Evolutionary conservation across 148 eudicot genomes (phyloP).

Genomic region (Pouteria glomerata): DNA sequence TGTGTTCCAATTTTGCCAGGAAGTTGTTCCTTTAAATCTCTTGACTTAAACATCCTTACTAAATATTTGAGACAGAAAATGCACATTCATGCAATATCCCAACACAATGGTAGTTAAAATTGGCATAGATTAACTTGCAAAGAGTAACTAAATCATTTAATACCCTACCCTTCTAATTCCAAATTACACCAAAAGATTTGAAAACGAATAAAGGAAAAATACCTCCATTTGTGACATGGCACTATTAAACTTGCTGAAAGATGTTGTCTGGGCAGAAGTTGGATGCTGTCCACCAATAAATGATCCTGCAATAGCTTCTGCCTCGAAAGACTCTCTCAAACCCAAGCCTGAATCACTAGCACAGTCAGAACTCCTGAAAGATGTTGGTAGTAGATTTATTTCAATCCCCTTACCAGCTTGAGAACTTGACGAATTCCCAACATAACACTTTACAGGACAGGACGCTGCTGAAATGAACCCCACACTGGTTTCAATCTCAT

Average conservation of each 20-base stretch:
- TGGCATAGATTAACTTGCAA: neutral
- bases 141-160: neutral
- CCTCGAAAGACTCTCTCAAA: conserved; percentile 41
- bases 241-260: conserved; percentile 20
- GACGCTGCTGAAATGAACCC: conserved; percentile 33
- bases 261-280: conserved; percentile 25
- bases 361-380: conserved; percentile 21
- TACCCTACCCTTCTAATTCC: neutral
- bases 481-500: conserved; percentile 30
- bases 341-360: conserved; percentile 29
- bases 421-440: conserved; percentile 27
- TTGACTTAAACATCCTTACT: neutral
- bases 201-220: neutral
- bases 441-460: conserved; percentile 29
- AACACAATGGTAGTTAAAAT: neutral
- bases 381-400: conserved; percentile 35
- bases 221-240: conserved; percentile 46
- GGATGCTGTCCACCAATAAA: conserved; percentile 31
- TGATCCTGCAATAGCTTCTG: conserved; percentile 23
- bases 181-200: neutral
- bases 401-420: conserved; percentile 45
- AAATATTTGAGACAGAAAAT: neutral
- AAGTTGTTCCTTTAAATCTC: neutral
- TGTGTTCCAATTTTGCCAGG: neutral
- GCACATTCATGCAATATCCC: neutral